These are phyloP conservation scores for Ramalina intermedia DNA, from an alignment of 495 filamentous ascomycete species.

Conservation along the genomic window DNA sequence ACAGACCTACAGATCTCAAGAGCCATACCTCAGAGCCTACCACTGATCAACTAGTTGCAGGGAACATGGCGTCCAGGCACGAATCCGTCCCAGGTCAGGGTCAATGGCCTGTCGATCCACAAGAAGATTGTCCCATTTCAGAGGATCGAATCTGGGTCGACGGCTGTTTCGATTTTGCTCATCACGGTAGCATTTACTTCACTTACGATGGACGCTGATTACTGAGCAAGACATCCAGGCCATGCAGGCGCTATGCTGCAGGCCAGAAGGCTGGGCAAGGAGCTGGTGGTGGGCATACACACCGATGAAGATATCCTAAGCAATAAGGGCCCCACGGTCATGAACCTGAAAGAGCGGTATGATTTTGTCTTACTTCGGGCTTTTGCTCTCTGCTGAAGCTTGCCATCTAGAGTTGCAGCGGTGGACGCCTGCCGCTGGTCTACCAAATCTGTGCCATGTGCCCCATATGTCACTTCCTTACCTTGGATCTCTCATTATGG, in stretches of 20 bases:
- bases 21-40: too few species aligned
- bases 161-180: conserved; percentile 97
- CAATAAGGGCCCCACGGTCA: conserved; percentile 96
- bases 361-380: conserved; percentile 12
- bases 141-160: conserved; percentile 89
- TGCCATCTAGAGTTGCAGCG: conserved; percentile 46
- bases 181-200: conserved; percentile 53
- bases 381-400: conserved; percentile 18
- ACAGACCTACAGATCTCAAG: too few species aligned
- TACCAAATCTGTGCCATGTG: conserved; percentile 63
- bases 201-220: neutral
- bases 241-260: conserved; percentile 96
- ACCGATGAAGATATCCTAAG: conserved; percentile 87
- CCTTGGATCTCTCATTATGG: conserved; percentile 90
- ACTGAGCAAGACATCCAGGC: conserved; percentile 33
- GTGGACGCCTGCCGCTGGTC: conserved; percentile 93
- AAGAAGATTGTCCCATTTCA: conserved; percentile 42
- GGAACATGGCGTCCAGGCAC: neutral
- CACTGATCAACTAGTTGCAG: neutral
- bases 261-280: conserved; percentile 69
- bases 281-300: conserved; percentile 83
- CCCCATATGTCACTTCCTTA: conserved; percentile 88
- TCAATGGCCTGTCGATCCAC: conserved; percentile 53
- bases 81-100: conserved; percentile 23
- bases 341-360: conserved; percentile 79